Conservation (phyloP, 1,284 basidiomycete species). For the Coriolopsis trogii region DNA sequence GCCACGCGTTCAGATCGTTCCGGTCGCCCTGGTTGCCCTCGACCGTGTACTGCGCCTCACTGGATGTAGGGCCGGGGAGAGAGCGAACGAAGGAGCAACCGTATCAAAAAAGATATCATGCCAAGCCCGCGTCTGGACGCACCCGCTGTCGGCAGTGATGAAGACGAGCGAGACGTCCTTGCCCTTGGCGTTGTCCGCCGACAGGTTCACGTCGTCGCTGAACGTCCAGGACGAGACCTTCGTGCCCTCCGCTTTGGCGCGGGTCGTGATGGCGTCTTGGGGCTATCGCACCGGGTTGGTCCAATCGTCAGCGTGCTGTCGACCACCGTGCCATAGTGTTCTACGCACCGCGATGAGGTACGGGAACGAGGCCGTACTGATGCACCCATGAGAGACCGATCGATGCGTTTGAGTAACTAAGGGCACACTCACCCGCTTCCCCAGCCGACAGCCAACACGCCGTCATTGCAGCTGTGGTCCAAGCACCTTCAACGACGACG, state of each 20-base stretch:
- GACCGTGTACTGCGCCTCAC: constrained; percentile 59
- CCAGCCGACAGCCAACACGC: constrained; percentile 70
- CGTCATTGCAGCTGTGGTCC: constrained; percentile 51
- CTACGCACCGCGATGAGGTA: constrained; percentile 49
- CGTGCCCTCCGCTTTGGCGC: constrained; percentile 41
- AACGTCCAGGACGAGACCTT: constrained; percentile 50
- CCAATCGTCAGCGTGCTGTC: too few species aligned
- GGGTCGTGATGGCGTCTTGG: constrained; percentile 44
- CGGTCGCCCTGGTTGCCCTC: constrained; percentile 69
- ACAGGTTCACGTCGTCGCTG: constrained; percentile 53
- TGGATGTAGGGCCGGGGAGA: constrained; percentile 53
- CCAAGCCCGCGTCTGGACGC: too few species aligned
- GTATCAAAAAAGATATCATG: too few species aligned
- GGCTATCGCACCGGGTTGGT: constrained; percentile 20
- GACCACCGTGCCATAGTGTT: neutral
- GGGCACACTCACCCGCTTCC: constrained; percentile 42
- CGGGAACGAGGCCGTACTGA: constrained; percentile 49
- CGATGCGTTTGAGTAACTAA: neutral
- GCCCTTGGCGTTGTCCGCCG: constrained; percentile 43
- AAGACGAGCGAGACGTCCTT: constrained; percentile 32
- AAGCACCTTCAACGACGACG: constrained; percentile 43
- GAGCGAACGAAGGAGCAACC: neutral
- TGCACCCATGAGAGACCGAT: neutral
- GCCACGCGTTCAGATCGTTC: constrained; percentile 72
- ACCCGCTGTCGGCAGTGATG: constrained; percentile 25